Base-by-base conservation (phyloP, 2,329 filamentous ascomycete species). In the Xylaria sp. region DNA sequence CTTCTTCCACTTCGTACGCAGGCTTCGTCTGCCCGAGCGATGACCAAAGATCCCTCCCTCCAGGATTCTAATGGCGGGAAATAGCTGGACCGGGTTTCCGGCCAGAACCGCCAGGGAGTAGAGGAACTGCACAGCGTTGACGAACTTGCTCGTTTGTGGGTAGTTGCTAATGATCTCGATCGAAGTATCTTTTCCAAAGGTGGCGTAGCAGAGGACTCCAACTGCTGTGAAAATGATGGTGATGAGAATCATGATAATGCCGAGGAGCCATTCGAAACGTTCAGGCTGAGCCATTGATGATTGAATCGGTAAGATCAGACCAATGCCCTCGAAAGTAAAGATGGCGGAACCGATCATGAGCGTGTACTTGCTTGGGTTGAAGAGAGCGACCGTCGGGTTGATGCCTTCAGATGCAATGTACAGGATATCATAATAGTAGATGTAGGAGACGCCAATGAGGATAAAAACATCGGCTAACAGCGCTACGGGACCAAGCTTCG, bases 301-400 rank as follows among this genome's bases (percentile, higher is more conserved):
- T 70, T 91, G 87, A 57, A 91, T 91, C 0, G 88, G 88, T 7
- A 91, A 76, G 63, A 91, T 90, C 23, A 91, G 82, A 0, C 88
- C 88, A 52, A 91, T 91, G 52, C 88, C 88, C 70, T 91, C 88
- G 66, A 90, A 91, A 0, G 88, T 90, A 74, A 91, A 91, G 69
- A 91, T 90, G 44, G 87, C 84, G 1, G 86, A 84, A 55, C 88
- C 88, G 52, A 91, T 81, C 30, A 87, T 91, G 57, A 91, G 76
- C 0, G 88, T 87, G 70, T 87, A 91, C 58, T 83, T 79, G 30
- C 78, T 76, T 0, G 88, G 84, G 72, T 91, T 91, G 79, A 91
- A 90, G 11, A 89, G 76, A 54, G 78, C 76, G n/a, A 91, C 85
- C 0, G 80, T 82, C 0, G 80, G 75, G 62, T 84, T 79, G 56